phyloP scores from a whole-genome alignment of 2,329 filamentous ascomycete genomes.

The Fusarium dimerum region DNA sequence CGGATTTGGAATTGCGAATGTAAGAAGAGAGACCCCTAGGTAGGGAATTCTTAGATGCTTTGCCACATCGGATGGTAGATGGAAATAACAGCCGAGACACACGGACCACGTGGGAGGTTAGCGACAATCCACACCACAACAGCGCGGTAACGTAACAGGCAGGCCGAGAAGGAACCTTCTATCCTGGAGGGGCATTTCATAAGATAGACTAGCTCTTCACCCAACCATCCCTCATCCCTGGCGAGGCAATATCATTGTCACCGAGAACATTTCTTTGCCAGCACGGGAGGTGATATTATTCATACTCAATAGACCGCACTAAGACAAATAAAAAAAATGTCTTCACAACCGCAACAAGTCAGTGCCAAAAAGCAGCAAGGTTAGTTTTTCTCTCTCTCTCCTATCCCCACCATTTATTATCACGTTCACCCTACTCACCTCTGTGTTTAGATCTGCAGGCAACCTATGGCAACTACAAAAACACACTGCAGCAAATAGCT shows the following conservation, averaged over 20 bases:
- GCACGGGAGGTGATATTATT: too few relatives aligned
- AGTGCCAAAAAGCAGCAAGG: constrained; percentile 75
- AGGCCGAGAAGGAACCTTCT: constrained; percentile 3
- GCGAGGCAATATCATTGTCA: background rate
- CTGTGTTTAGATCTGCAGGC: constrained; percentile 68
- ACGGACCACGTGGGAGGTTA: constrained; percentile 31
- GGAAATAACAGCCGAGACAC: constrained; percentile 25
- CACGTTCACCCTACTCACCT: constrained; percentile 13
- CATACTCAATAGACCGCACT: background rate
- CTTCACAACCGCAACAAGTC: constrained; percentile 43
- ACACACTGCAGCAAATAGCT: constrained; percentile 83
- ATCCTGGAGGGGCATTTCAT: background rate
- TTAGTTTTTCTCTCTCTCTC: constrained; percentile 33
- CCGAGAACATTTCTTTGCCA: too few relatives aligned
- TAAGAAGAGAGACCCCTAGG: constrained; percentile 12
- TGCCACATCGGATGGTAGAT: constrained; percentile 13
- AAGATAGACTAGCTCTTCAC: background rate
- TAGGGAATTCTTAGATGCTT: constrained; percentile 16
- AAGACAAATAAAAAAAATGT: constrained; percentile 39
- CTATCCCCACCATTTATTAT: background rate
- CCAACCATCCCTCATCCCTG: background rate
- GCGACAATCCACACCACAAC: constrained; percentile 2
- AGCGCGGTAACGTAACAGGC: too few relatives aligned
- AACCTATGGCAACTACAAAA: constrained; percentile 78
- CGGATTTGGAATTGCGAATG: background rate